Evolutionary conservation across 2,329 filamentous ascomycete species (phyloP).

Genomic region (Aspergillus caelatus): DNA sequence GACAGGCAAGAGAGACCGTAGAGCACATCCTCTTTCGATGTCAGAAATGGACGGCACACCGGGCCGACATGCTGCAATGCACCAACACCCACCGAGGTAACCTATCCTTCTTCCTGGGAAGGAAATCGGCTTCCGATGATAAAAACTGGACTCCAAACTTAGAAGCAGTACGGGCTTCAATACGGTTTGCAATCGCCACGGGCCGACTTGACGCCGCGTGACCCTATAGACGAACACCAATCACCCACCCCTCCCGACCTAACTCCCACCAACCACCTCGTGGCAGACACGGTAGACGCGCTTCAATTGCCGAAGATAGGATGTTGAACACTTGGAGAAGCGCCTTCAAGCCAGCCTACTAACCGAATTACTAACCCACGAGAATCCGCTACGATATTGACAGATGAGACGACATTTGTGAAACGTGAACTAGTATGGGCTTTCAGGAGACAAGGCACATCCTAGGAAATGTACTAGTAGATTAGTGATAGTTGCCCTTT

Average conservation of each 20-base stretch:
- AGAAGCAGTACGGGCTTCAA: slow-evolving; percentile 30
- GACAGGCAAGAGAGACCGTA: background rate
- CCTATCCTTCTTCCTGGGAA: slow-evolving; percentile 31
- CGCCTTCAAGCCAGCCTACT: slow-evolving; percentile 23
- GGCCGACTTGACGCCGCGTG: slow-evolving; percentile 28
- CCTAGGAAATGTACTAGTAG: background rate
- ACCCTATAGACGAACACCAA: slow-evolving; percentile 23
- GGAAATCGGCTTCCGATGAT: slow-evolving; percentile 26
- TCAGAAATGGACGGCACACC: slow-evolving; percentile 29
- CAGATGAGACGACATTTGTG: slow-evolving; percentile 23
- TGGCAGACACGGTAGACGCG: slow-evolving; percentile 29
- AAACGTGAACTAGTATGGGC: slow-evolving; percentile 13
- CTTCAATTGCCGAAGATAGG: slow-evolving; percentile 22
- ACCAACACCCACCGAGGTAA: slow-evolving; percentile 25
- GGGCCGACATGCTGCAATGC: slow-evolving; percentile 24
- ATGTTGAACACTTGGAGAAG: slow-evolving; percentile 41
- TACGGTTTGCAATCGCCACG: slow-evolving; percentile 33
- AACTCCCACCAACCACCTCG: slow-evolving; percentile 16
- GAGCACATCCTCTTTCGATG: slow-evolving; percentile 12
- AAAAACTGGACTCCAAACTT: slow-evolving; percentile 33
- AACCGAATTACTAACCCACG: slow-evolving; percentile 29
- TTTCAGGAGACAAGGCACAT: background rate
- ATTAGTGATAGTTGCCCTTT: background rate
- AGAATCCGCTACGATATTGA: slow-evolving; percentile 23
- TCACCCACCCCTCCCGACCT: background rate